Percentiles rank a stretch among this genome's conserved stretches.
phyloP scores from a whole-genome alignment of 768 basidiomycete genomes.

The Lentinula boryana region DNA sequence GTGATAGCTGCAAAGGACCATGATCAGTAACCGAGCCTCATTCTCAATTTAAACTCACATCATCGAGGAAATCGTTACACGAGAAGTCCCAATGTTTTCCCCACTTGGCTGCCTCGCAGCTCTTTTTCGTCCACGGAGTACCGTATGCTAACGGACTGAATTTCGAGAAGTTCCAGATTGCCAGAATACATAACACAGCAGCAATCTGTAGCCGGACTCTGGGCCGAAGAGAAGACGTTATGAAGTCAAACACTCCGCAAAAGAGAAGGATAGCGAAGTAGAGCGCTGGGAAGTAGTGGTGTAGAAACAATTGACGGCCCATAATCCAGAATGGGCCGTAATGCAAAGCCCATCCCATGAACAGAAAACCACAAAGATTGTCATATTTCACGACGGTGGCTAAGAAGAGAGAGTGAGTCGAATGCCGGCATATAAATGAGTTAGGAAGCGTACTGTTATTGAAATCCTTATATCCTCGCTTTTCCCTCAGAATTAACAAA shows the following conservation, averaged over 20 bases:
- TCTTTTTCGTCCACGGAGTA: slow-evolving; percentile 73
- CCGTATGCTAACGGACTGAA: slow-evolving; percentile 86
- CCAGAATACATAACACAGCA: slow-evolving; percentile 63
- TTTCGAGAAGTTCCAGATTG: slow-evolving; percentile 71
- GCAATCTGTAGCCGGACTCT: slow-evolving; percentile 77
- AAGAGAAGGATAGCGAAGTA: slow-evolving; percentile 84
- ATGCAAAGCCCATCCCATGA: slow-evolving; percentile 88
- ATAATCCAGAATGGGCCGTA: slow-evolving; percentile 98
- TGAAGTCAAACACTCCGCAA: slow-evolving; percentile 76
- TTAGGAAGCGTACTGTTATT: slow-evolving; percentile 66
- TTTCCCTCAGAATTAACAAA: slow-evolving; percentile 79
- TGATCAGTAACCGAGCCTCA: background rate
- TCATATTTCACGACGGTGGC: slow-evolving; percentile 93
- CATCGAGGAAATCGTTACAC: slow-evolving; percentile 69
- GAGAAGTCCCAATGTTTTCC: slow-evolving; percentile 95
- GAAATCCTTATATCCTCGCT: slow-evolving; percentile 89
- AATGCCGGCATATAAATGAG: background rate
- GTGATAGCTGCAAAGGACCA: slow-evolving; percentile 41
- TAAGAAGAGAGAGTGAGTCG: slow-evolving; percentile 21
- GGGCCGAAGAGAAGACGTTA: slow-evolving; percentile 74
- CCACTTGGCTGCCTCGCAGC: slow-evolving; percentile 79
- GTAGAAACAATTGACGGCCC: slow-evolving; percentile 94
- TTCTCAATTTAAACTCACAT: slow-evolving; percentile 37
- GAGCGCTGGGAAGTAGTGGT: slow-evolving; percentile 97
- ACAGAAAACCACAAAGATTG: slow-evolving; percentile 82